Evolutionary conservation across 192 early-diverging fungal species (phyloP).

Genomic region (Backusella liffmaniae): DNA sequence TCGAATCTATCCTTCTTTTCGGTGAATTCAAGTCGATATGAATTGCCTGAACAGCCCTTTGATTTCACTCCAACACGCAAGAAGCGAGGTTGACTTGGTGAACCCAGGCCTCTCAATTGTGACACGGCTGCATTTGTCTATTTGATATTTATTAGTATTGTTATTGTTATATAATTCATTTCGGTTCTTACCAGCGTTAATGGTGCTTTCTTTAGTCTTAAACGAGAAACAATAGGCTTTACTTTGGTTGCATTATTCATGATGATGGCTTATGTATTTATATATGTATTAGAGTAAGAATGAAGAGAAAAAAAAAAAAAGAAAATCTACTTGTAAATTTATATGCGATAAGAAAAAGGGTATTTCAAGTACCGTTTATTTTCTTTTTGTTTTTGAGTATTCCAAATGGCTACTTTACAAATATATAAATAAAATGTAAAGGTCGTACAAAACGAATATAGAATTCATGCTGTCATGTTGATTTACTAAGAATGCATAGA

Average conservation of each 20-base stretch:
- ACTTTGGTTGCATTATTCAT: not conserved
- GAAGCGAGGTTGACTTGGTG: conserved; percentile 57
- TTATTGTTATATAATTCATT: not conserved
- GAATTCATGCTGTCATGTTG: not conserved
- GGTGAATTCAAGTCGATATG: conserved; percentile 83
- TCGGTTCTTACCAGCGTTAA: conserved; percentile 25
- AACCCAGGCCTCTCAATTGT: conserved; percentile 59
- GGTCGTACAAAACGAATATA: not conserved
- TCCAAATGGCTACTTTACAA: not conserved
- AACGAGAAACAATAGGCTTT: not conserved
- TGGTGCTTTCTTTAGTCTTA: conserved; percentile 37
- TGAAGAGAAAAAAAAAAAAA: not conserved
- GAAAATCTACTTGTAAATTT: not conserved
- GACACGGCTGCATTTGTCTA: conserved; percentile 81
- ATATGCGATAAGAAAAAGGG: not conserved
- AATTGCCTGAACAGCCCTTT: conserved; percentile 94
- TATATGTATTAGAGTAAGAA: not conserved
- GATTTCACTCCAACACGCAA: conserved; percentile 89
- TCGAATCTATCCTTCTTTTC: conserved; percentile 80
- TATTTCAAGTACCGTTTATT: not conserved
- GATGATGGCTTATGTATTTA: too few species aligned
- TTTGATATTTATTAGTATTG: not conserved
- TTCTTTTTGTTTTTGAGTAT: not conserved
- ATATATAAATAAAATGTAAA: not conserved
- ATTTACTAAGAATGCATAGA: too few species aligned